Evolutionary conservation across 1,139 yeast species (phyloP), one percentile per base, ranked within the genome.

Genomic region (Yamadazyma kanchanaburiensis): DNA sequence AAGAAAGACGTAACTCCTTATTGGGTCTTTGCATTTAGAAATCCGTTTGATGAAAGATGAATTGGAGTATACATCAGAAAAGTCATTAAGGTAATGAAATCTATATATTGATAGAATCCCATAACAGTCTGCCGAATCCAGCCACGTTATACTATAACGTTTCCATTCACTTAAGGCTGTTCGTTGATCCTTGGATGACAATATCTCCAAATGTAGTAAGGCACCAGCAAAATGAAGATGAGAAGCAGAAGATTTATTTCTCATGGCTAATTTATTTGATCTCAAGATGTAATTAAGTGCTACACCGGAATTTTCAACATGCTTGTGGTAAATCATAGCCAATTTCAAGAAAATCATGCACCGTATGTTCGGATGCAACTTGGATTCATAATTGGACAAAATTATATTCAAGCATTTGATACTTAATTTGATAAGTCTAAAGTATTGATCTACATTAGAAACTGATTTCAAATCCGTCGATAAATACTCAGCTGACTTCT

Each of bases 391-490:
- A 21, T 51, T 48, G 14, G 49, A 50, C 3, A 56, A 21, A 0
- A 68, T 35, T 21, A 64, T 46, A 14, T 61, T 39, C 8, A 72
- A 44, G 6, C 69, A 50, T 28, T 64, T 62, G 21, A 74, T 48
- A 2, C 74, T 51, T 4, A 61, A 40, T 32, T 55, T 64, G n/a
- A 74, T 53, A 38, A 62, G 44, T 22, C 52, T 53, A 33, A 46
- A 54, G 38, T 73, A 73, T 2, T 40, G 41, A 8, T 42, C 32
- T 2, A 48, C 24, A 1, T 65, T 64, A 6, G 27, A 15, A 11
- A 27, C 18, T 2, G 45, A 26, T 13, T 34, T 36, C 1, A 48
- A 37, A 6, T 30, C 23, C 3, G 42, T 24, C 2, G 45, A 60
- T 3, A 34, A 18, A 3, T 30, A 32, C 36, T 56, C 60, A 5